Percentiles rank a stretch among this genome's conserved stretches.
Evolutionary conservation across 192 early-diverging fungal genomes (phyloP).

Genomic region (Helicostylum pulchrum): DNA sequence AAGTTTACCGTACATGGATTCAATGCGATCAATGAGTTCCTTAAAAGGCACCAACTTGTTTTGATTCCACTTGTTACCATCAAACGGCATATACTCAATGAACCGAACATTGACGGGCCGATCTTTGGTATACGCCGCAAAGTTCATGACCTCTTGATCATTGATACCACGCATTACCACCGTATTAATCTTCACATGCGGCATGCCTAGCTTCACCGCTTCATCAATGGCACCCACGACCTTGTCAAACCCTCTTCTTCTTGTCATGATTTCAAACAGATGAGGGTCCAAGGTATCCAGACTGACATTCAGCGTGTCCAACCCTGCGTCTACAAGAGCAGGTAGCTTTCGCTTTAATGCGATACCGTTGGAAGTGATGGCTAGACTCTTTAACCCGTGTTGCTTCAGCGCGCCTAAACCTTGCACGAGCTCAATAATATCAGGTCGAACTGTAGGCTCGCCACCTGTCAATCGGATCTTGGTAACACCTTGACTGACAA

Average conservation of each 20-base stretch:
- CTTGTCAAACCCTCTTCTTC: constrained; percentile 72
- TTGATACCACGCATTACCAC: constrained; percentile 90
- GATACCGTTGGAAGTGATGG: constrained; percentile 95
- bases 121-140: constrained; percentile 83
- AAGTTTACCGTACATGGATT: constrained; percentile 54
- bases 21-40: constrained; percentile 65
- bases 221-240: constrained; percentile 77
- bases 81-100: constrained; percentile 99
- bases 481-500: constrained; percentile 84
- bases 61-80: constrained; percentile 88
- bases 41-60: constrained; percentile 83
- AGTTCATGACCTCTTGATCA: constrained; percentile 75
- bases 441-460: constrained; percentile 91
- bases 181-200: constrained; percentile 87
- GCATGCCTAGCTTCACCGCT: constrained; percentile 61
- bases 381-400: constrained; percentile 73
- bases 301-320: constrained; percentile 88
- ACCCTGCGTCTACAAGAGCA: constrained; percentile 61
- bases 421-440: constrained; percentile 80
- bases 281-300: constrained; percentile 86
- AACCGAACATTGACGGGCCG: constrained; percentile 79
- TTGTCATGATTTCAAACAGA: constrained; percentile 88
- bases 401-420: constrained; percentile 72
- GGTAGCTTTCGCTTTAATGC: constrained; percentile 84
- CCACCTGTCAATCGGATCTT: constrained; percentile 97